Percentiles rank a stretch among this genome's conserved stretches.
These are phyloP conservation scores for Russula sp. DNA, from an alignment of 768 basidiomycete species.

Conservation along the genomic window DNA sequence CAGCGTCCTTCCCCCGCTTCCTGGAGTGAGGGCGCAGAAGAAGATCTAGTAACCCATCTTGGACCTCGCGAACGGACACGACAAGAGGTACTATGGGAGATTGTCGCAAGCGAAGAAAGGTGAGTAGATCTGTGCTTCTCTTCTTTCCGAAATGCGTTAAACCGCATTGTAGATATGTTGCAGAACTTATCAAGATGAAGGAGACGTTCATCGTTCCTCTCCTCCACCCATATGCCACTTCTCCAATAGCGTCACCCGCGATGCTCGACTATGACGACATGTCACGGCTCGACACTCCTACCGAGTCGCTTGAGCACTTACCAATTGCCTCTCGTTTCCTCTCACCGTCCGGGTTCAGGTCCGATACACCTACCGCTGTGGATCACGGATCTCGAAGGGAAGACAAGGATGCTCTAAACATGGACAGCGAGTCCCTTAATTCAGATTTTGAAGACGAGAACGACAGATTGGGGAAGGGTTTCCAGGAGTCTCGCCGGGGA, in stretches of 20 bases:
- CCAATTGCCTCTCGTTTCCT: slow-evolving; percentile 93
- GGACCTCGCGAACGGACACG: slow-evolving; percentile 93
- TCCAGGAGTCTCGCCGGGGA: slow-evolving; percentile 38
- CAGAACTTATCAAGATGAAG: slow-evolving; percentile 86
- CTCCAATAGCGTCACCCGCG: slow-evolving; percentile 54
- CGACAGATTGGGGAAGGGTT: slow-evolving; percentile 50
- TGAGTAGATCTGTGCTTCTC: slow-evolving; percentile 40
- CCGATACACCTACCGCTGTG: slow-evolving; percentile 44
- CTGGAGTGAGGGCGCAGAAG: slow-evolving; percentile 94
- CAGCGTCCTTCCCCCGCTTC: slow-evolving; percentile 74
- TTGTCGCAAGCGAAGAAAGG: slow-evolving; percentile 95
- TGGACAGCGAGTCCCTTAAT: slow-evolving; percentile 71
- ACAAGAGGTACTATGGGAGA: slow-evolving; percentile 96
- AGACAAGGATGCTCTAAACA: slow-evolving; percentile 54
- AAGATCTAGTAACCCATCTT: slow-evolving; percentile 88
- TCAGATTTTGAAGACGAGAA: slow-evolving; percentile 65
- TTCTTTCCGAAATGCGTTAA: slow-evolving; percentile 5
- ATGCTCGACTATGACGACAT: slow-evolving; percentile 69
- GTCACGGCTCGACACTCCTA: slow-evolving; percentile 56
- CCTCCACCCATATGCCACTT: slow-evolving; percentile 76
- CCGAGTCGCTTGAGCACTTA: slow-evolving; percentile 69
- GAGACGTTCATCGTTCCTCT: slow-evolving; percentile 90
- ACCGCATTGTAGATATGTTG: slow-evolving; percentile 68
- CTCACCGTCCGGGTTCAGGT: slow-evolving; percentile 54
- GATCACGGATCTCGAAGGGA: slow-evolving; percentile 39